These are phyloP conservation scores for Turritis glabra DNA, from an alignment of 345 rosid species.

Conservation along the genomic window DNA sequence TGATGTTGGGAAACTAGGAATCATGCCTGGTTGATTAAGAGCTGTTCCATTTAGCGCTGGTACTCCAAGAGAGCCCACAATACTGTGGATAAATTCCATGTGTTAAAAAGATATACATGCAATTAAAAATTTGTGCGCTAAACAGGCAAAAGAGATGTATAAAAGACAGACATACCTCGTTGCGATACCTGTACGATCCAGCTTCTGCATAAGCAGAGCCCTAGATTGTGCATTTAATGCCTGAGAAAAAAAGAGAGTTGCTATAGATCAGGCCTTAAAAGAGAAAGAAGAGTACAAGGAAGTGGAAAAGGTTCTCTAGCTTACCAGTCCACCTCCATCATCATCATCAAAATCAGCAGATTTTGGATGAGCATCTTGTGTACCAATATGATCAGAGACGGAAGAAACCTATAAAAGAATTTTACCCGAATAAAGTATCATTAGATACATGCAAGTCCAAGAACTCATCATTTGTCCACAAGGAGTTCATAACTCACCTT, in stretches of 20 bases:
- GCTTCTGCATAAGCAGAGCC: slow-evolving; percentile 80
- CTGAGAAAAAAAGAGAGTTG: slow-evolving; percentile 39
- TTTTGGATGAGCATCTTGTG: slow-evolving; percentile 72
- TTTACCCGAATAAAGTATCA: not conserved
- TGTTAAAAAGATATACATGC: not conserved
- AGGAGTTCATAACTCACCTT: slow-evolving; percentile 53
- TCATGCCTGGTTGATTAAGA: slow-evolving; percentile 49
- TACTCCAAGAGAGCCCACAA: slow-evolving; percentile 68
- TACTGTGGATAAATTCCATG: slow-evolving; percentile 42
- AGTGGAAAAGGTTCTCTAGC: slow-evolving; percentile 35
- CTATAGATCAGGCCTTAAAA: not conserved
- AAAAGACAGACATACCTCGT: slow-evolving; percentile 53
- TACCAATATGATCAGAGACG: slow-evolving; percentile 80
- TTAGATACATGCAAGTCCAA: not conserved
- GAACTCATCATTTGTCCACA: not conserved
- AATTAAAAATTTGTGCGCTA: not conserved
- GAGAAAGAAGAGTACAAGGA: not conserved
- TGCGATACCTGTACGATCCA: slow-evolving; percentile 87
- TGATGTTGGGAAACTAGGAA: slow-evolving; percentile 52
- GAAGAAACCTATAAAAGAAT: slow-evolving; percentile 66
- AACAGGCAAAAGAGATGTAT: slow-evolving; percentile 15
- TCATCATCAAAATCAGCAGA: slow-evolving; percentile 96
- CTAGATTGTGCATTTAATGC: slow-evolving; percentile 90
- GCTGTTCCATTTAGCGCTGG: slow-evolving; percentile 65
- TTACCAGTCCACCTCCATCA: slow-evolving; percentile 94